phyloP scores from a whole-genome alignment of 1,284 basidiomycete genomes.

The Irpex lacteus region DNA sequence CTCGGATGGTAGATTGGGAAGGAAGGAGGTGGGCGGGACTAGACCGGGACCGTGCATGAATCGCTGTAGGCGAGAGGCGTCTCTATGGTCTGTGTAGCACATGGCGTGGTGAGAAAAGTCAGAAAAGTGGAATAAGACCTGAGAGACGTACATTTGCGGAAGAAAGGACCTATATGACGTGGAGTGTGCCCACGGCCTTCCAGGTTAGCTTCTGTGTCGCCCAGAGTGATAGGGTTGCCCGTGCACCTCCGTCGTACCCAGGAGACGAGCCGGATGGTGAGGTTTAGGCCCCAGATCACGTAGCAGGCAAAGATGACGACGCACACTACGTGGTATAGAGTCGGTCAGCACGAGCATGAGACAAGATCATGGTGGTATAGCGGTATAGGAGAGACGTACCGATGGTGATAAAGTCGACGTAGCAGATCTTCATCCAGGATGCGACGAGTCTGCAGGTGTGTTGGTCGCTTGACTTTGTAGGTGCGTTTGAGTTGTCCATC shows the following conservation, averaged over 20 bases:
- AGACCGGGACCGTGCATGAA: background rate
- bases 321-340: background rate
- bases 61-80: background rate
- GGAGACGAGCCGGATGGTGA: background rate
- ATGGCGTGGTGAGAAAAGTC: background rate
- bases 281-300: conserved; percentile 2
- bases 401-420: conserved; percentile 3
- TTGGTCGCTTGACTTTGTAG: background rate
- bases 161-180: background rate
- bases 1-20: background rate
- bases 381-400: background rate
- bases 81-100: background rate
- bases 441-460: background rate
- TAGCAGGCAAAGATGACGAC: conserved; percentile 3
- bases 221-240: background rate
- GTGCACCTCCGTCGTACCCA: background rate
- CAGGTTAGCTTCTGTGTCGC: background rate
- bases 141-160: background rate
- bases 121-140: background rate
- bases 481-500: background rate
- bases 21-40: background rate
- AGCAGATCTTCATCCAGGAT: conserved; percentile 4
- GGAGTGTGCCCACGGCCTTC: background rate
- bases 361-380: background rate
- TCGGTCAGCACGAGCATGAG: background rate